phyloP scores from a whole-genome alignment of 1,139 yeast species.

The Lodderomyces theae region DNA sequence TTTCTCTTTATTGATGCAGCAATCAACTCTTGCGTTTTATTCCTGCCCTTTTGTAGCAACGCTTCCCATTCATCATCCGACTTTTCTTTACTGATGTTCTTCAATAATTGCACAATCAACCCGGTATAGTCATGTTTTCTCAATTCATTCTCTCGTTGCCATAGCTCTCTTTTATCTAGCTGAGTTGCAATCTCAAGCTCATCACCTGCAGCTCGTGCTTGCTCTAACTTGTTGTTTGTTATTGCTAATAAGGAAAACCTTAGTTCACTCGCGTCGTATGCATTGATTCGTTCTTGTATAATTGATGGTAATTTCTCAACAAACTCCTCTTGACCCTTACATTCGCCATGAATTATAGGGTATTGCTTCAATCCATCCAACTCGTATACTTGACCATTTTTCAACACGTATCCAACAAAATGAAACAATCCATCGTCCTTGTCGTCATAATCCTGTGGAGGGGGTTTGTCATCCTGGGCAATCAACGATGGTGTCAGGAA shows the following conservation, averaged over 20 bases:
- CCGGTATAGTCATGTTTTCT: constrained; percentile 59
- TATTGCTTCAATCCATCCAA: constrained; percentile 62
- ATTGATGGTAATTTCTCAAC: constrained; percentile 42
- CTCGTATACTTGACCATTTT: constrained; percentile 54
- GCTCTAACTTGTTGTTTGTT: constrained; percentile 48
- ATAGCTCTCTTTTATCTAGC: constrained; percentile 32
- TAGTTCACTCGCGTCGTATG: constrained; percentile 48
- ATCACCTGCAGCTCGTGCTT: constrained; percentile 39
- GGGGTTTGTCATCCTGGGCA: constrained; percentile 39
- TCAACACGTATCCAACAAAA: constrained; percentile 55
- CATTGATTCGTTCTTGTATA: constrained; percentile 43
- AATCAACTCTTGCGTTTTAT: constrained; percentile 16
- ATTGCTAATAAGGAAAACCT: constrained; percentile 61
- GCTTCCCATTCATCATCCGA: constrained; percentile 47
- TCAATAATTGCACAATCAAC: constrained; percentile 46
- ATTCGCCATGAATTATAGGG: constrained; percentile 55
- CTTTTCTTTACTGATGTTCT: constrained; percentile 33
- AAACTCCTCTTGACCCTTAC: constrained; percentile 41
- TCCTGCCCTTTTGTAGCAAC: constrained; percentile 32
- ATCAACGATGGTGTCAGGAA: constrained; percentile 51
- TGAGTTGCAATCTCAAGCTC: constrained; percentile 26
- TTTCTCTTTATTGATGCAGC: constrained; percentile 10
- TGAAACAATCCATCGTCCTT: constrained; percentile 60
- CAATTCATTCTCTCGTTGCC: constrained; percentile 43
- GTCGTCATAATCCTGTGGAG: constrained; percentile 29